These are phyloP conservation scores for Geotrichum fermentans DNA, from an alignment of 1,139 yeast genomes.

Conservation along the genomic window DNA sequence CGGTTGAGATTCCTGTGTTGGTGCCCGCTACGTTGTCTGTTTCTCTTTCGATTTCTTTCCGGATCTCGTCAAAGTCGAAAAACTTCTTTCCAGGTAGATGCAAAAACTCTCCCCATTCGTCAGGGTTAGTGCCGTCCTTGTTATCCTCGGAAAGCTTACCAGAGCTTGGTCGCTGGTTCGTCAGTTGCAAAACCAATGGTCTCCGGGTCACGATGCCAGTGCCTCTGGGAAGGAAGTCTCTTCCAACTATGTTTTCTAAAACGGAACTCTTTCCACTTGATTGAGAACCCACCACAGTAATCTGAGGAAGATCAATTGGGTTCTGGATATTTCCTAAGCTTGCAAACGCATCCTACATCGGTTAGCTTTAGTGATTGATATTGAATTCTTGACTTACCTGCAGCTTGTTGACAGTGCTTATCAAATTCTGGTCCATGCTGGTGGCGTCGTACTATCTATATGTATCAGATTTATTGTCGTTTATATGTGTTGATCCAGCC, in stretches of 20 bases:
- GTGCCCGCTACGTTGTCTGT: slow-evolving; percentile 93
- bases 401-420: slow-evolving; percentile 85
- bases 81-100: slow-evolving; percentile 88
- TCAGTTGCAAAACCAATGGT: slow-evolving; percentile 78
- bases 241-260: slow-evolving; percentile 86
- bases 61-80: slow-evolving; percentile 83
- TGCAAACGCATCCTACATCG: slow-evolving; percentile 80
- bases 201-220: slow-evolving; percentile 95
- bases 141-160: slow-evolving; percentile 18
- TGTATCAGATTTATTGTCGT: background rate
- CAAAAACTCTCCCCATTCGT: slow-evolving; percentile 97
- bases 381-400: slow-evolving; percentile 26
- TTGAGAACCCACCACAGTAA: slow-evolving; percentile 94
- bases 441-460: too few relatives aligned
- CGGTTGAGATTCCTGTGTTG: slow-evolving; percentile 85
- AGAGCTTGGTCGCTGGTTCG: slow-evolving; percentile 53
- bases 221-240: slow-evolving; percentile 93
- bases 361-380: background rate
- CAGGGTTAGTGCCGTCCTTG: slow-evolving; percentile 62
- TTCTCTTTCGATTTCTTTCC: slow-evolving; percentile 85
- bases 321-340: slow-evolving; percentile 64
- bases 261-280: slow-evolving; percentile 93
- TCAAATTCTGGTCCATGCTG: slow-evolving; percentile 93
- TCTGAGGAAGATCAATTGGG: slow-evolving; percentile 78
- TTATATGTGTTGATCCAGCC: background rate